Evolutionary conservation across 2,329 filamentous ascomycete species (phyloP).

Genomic region (Boeremia lycopersici): DNA sequence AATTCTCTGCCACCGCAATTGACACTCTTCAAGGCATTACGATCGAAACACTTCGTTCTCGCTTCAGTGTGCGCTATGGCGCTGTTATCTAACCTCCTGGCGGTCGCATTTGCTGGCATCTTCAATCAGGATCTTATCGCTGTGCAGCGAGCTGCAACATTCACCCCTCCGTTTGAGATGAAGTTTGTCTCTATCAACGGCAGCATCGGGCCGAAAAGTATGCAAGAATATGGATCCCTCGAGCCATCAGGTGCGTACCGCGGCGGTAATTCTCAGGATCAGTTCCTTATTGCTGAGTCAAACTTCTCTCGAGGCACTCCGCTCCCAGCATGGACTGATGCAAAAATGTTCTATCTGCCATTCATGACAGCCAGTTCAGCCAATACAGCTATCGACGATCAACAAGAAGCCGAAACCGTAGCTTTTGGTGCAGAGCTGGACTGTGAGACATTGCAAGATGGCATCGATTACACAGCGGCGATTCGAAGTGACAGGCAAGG

Average conservation of each 20-base stretch:
- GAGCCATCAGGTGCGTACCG: conserved; percentile 31
- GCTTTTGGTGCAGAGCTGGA: conserved; percentile 45
- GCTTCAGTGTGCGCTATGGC: conserved; percentile 56
- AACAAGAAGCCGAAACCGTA: conserved; percentile 36
- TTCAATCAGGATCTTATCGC: conserved; percentile 50
- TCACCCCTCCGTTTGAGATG: conserved; percentile 19
- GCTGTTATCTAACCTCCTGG: conserved; percentile 59
- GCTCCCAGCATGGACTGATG: conserved; percentile 59
- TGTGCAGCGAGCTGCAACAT: conserved; percentile 11
- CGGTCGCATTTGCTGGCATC: conserved; percentile 59
- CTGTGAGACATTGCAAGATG: conserved; percentile 38
- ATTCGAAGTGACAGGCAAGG: neutral
- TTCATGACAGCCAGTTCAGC: conserved; percentile 32
- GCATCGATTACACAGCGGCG: conserved; percentile 2
- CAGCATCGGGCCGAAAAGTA: conserved; percentile 19
- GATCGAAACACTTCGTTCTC: conserved; percentile 55
- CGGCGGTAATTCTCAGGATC: conserved; percentile 40
- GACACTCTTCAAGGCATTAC: conserved; percentile 53
- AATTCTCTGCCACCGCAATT: conserved; percentile 63
- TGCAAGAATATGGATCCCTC: neutral
- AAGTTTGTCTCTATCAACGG: conserved; percentile 38
- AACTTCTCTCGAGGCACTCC: conserved; percentile 54
- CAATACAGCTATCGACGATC: neutral
- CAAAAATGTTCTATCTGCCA: conserved; percentile 56
- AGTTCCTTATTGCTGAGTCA: conserved; percentile 53